These are phyloP conservation scores for Eucalyptus cloeziana DNA, from an alignment of 345 rosid species.

Conservation along the genomic window DNA sequence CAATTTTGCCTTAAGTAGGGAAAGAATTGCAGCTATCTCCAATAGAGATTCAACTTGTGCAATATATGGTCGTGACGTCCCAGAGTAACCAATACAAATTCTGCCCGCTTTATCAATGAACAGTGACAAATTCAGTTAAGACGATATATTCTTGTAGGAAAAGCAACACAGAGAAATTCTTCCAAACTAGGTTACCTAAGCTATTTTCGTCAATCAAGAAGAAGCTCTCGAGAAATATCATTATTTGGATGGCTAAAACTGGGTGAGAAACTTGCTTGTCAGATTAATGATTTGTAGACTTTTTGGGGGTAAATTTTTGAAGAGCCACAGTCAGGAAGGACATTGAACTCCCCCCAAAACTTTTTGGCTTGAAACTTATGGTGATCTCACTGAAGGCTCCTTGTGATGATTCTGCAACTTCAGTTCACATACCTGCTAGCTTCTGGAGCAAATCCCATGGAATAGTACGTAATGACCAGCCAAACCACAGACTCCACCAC, in stretches of 20 bases:
- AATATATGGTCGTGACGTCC: not conserved
- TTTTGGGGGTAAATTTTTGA: not conserved
- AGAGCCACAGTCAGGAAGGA: not conserved
- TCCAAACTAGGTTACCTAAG: not conserved
- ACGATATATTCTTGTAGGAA: not conserved
- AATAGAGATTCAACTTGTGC: not conserved
- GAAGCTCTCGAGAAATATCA: not conserved
- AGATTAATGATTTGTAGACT: not conserved
- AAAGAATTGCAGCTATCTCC: not conserved
- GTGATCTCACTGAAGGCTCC: not conserved
- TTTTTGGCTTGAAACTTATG: not conserved
- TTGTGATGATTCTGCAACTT: not conserved
- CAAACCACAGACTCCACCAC: conserved; percentile 58
- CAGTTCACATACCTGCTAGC: conserved; percentile 34
- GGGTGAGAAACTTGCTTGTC: not conserved
- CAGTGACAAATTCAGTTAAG: not conserved
- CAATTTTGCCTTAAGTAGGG: not conserved
- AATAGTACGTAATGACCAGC: conserved; percentile 48
- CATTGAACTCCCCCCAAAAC: not conserved
- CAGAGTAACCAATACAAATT: not conserved
- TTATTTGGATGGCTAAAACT: not conserved
- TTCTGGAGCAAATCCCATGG: conserved; percentile 74
- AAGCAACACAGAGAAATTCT: not conserved
- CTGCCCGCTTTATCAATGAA: not conserved
- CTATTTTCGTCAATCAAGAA: not conserved